phyloP scores from a whole-genome alignment of 805 yeast species.

The Candida suzukii region DNA sequence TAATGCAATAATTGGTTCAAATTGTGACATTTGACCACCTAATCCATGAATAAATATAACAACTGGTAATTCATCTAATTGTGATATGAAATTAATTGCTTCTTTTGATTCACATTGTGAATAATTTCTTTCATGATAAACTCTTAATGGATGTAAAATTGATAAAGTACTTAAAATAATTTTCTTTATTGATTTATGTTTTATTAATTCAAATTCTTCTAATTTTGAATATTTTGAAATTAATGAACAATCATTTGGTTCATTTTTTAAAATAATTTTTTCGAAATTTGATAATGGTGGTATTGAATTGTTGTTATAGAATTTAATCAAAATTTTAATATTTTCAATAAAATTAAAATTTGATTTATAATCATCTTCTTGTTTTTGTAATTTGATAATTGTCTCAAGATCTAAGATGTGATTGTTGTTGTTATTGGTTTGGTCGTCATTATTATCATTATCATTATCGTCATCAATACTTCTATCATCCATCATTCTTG shows the following conservation, averaged over 20 bases:
- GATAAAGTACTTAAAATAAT: conserved; percentile 35
- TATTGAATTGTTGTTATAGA: neutral
- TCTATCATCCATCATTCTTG: neutral
- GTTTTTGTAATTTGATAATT: conserved; percentile 1
- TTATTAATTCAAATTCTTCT: conserved; percentile 28
- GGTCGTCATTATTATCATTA: neutral
- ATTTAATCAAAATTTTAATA: neutral
- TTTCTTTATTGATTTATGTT: conserved; percentile 11
- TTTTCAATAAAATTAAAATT: neutral
- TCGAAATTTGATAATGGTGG: conserved; percentile 31
- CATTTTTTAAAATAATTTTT: conserved; percentile 28
- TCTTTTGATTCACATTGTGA: conserved; percentile 9
- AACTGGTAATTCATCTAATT: conserved; percentile 47
- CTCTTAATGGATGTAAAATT: conserved; percentile 44
- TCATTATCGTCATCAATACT: neutral
- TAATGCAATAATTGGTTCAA: conserved; percentile 62
- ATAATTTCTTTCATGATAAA: conserved; percentile 23
- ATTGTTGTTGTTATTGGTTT: too few species aligned
- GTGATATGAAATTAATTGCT: conserved; percentile 19
- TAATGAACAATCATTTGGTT: conserved; percentile 51
- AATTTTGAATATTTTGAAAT: conserved; percentile 40
- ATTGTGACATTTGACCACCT: conserved; percentile 86
- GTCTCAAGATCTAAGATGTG: conserved; percentile 1
- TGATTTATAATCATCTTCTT: neutral
- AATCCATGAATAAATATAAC: conserved; percentile 75